These are phyloP conservation scores for Lolium multiflorum DNA, from an alignment of 176 grass and related monocot species.

Conservation along the genomic window DNA sequence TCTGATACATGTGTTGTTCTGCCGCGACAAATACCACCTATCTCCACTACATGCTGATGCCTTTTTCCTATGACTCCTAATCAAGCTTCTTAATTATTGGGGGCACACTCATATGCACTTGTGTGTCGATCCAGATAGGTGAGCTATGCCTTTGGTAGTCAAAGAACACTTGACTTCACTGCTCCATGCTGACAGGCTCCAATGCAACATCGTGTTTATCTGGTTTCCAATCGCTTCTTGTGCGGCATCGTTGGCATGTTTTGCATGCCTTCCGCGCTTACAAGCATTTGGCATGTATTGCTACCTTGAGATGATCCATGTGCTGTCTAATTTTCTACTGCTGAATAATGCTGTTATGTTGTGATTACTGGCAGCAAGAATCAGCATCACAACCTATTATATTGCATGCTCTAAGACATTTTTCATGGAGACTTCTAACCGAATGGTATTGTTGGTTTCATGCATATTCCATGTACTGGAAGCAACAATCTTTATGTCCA, in stretches of 20 bases:
- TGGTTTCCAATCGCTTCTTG: neutral
- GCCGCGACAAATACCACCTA: neutral
- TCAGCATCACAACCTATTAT: slow-evolving; percentile 22
- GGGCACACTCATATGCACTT: slow-evolving; percentile 6
- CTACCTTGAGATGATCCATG: slow-evolving; percentile 16
- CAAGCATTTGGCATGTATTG: slow-evolving; percentile 17
- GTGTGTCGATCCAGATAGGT: slow-evolving; percentile 25
- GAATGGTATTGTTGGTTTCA: neutral
- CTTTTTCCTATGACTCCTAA: neutral
- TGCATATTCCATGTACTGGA: neutral
- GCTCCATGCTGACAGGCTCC: neutral
- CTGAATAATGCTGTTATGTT: neutral
- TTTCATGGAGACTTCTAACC: neutral
- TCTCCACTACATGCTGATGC: neutral
- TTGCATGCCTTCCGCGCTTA: neutral
- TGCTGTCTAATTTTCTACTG: slow-evolving; percentile 2
- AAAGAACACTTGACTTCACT: slow-evolving; percentile 20
- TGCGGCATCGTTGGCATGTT: slow-evolving; percentile 11
- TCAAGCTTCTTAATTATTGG: slow-evolving; percentile 14
- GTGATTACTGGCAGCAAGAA: slow-evolving; percentile 34
- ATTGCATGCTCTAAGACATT: neutral
- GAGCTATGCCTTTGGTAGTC: neutral
- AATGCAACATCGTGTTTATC: neutral
- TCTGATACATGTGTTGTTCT: slow-evolving; percentile 20
- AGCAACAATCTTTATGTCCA: slow-evolving; percentile 24